Evolutionary conservation across 257 asterid species (phyloP), one percentile per base, ranked within the genome.

Genomic region (Nicotiana benthamiana): DNA sequence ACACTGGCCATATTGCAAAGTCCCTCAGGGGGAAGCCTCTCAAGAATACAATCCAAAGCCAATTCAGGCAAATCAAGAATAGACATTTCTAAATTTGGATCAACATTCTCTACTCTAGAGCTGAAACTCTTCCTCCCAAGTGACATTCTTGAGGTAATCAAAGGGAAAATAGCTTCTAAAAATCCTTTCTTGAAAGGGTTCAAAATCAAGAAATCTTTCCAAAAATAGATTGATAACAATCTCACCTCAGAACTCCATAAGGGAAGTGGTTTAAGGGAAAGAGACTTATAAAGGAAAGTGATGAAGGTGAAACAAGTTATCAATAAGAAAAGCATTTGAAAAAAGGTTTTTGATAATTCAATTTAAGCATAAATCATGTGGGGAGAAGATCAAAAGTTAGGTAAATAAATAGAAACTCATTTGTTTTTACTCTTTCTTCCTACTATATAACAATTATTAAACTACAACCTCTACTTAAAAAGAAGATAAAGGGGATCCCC

Each of bases 61-160:
- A 94, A 89, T 84, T 94, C 98, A 27, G 98, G 98, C 87, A 94
- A 89, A 79, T 93, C 97, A 54, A 94, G 56, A 9, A 94, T 54
- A 36, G 89, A 86, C 84, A 86, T 82, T 12, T 75, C 88, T 15
- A 86, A 64, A 6, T 48, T 46, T 70, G 20, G 28, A 65, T 89
- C 92, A 20, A 72, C 56, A 26, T 43, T 85, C 61, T 83, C 86
- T 6, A 40, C 84, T 81, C 85, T 87, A 61, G 83, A 72, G 43
- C 60, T 67, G 11, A 65, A 36, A 32, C 15, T 63, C 81, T 85
- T 92, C 82, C 82, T 86, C 86, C 82, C 79, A 3, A 80, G 48
- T 0, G 87, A 80, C 92, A 88, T 86, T 65, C 48, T 87, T 13
- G 85, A 51, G 62, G 86, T 48, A 43, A 75, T 18, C 16, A 80